Conservation (phyloP, 2,329 filamentous ascomycete species). For the Thielaviopsis euricoi region DNA sequence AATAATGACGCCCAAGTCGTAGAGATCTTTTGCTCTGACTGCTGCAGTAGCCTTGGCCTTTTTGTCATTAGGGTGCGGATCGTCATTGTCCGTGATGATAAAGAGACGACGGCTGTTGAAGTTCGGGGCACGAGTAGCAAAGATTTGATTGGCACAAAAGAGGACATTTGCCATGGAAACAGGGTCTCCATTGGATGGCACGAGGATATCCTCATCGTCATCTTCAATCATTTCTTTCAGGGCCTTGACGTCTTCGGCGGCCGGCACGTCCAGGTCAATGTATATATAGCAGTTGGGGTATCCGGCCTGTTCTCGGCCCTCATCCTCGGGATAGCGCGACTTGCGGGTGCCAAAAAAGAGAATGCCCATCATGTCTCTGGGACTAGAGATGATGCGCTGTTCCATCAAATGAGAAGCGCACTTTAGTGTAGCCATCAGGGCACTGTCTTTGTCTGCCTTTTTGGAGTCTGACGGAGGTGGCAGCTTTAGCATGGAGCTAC, state of each 20-base stretch:
- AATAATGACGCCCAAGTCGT: conserved; percentile 80
- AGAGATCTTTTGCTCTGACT: conserved; percentile 82
- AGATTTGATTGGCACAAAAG: conserved; percentile 91
- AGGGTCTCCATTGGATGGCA: conserved; percentile 44
- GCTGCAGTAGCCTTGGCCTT: conserved; percentile 57
- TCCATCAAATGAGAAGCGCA: conserved; percentile 94
- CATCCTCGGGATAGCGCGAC: conserved; percentile 58
- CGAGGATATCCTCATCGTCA: conserved; percentile 55
- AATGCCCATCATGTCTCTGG: conserved; percentile 93
- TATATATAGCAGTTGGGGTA: conserved; percentile 91
- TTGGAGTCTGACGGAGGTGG: conserved; percentile 51
- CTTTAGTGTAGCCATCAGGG: conserved; percentile 72
- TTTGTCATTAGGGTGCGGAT: conserved; percentile 63
- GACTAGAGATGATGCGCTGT: conserved; percentile 92
- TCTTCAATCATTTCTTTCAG: conserved; percentile 64
- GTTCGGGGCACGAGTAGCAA: conserved; percentile 86
- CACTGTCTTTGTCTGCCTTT: conserved; percentile 62
- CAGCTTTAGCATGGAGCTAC: conserved; percentile 62
- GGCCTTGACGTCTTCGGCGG: conserved; percentile 69
- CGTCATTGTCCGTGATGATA: conserved; percentile 86
- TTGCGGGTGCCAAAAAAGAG: conserved; percentile 79
- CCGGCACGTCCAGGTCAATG: conserved; percentile 72
- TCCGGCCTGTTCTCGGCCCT: conserved; percentile 39
- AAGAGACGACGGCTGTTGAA: conserved; percentile 89
- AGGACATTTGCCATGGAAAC: conserved; percentile 78